Base-by-base conservation (phyloP, 306 rosid genomes). In the Neltuma alba region DNA sequence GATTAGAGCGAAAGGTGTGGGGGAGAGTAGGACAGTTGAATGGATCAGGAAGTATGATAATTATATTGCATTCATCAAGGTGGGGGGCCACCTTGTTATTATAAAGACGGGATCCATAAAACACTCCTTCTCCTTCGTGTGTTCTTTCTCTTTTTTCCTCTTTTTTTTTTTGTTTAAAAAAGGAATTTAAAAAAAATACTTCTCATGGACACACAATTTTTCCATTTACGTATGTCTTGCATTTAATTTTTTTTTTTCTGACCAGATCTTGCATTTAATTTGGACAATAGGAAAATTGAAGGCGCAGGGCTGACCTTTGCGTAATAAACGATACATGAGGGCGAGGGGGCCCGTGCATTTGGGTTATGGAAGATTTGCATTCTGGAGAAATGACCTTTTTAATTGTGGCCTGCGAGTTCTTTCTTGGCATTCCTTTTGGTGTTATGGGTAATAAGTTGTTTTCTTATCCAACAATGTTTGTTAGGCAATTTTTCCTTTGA, bases 381-480 rank as follows among this genome's bases (percentile, higher is more conserved):
- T 23, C 13, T 21, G 10, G 28, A 21, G 31, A 21, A 15, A 40
- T 4, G 18, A 8, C 74, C 14, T 14, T 7, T 69, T 54, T 9
- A 6, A 44, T 45, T 47, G 3, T 30, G 28, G 65, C 11, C 5
- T 58, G 1, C 6, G 18, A 12, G 20, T 58, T 28, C 6, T 3
- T 23, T 55, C 0, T 55, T 1, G 9, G 31, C 13, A 1, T 7
- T 67, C 34, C 23, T 68, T 78, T 50, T 7, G 12, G 27, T 47
- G 7, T 36, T 70, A 28, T 45, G 41, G 74, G 68, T 80, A 20
- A 18, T 0, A 13, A 27, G 83, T 80, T 7, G 67, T 80, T 80
- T 73, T 80, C 83, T 63, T 42, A 72, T 61, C 61, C 21, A 61
- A 70, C 27, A 5, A 47, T 31, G 31, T 79, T 13, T 60, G 61